A percentile compares a stretch with the other conserved stretches of the same genome.
phyloP scores from a whole-genome alignment of 176 grass and related monocot genomes.

The Avena eriantha region DNA sequence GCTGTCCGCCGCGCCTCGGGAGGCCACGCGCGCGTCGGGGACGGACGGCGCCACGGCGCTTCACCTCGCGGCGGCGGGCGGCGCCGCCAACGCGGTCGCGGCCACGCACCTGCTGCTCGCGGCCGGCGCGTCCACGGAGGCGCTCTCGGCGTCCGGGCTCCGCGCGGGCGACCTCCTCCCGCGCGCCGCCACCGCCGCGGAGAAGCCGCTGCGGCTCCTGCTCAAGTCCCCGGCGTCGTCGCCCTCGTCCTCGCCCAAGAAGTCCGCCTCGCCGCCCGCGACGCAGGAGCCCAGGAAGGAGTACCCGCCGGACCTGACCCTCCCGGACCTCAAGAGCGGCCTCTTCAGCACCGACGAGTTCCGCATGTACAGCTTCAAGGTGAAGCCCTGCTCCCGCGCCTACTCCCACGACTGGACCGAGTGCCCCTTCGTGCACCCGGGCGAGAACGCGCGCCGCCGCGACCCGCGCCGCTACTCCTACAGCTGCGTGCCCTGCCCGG shows the following conservation, averaged over 20 bases:
- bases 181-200: conserved; percentile 31
- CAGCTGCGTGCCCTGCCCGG: conserved; percentile 92
- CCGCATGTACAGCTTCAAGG: conserved; percentile 97
- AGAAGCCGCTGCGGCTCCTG: conserved; percentile 50
- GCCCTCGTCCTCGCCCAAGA: conserved; percentile 51
- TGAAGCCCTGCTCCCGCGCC: conserved; percentile 95
- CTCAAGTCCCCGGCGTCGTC: conserved; percentile 41
- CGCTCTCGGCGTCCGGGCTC: conserved; percentile 47
- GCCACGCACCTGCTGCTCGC: conserved; percentile 63
- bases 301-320: conserved; percentile 87
- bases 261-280: conserved; percentile 36
- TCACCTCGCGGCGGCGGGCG: conserved; percentile 68
- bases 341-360: conserved; percentile 94
- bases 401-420: conserved; percentile 99
- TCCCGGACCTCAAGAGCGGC: conserved; percentile 92
- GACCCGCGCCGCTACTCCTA: conserved; percentile 94
- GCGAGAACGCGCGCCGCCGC: conserved; percentile 93
- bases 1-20: conserved; percentile 36
- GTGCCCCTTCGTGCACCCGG: conserved; percentile 97
- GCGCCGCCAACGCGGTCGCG: conserved; percentile 39
- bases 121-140: conserved; percentile 58
- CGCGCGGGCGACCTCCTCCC: conserved; percentile 71
- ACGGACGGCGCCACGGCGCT: conserved; percentile 78
- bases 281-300: conserved; percentile 66
- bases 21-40: conserved; percentile 56